Evolutionary conservation across 176 grass and related monocot species (phyloP), one percentile per base, ranked within the genome.

Genomic region (Triticum monococcum): DNA sequence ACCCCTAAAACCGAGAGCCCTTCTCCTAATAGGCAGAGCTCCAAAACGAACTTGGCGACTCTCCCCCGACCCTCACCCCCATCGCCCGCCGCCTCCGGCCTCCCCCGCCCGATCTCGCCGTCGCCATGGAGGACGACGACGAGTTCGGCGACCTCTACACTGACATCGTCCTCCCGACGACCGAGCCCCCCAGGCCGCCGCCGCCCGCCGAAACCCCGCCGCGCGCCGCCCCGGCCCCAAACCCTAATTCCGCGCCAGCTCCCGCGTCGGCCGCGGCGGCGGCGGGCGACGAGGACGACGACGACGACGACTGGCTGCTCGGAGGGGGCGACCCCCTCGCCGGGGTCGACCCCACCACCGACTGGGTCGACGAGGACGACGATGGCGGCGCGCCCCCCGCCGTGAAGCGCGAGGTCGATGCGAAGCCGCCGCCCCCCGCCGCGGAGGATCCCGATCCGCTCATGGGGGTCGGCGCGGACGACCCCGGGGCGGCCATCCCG

Each of bases 121-220:
- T 64, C n/a, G 67, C 72, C 60, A 98, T 98, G 97, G 97, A 99
- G 13, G 90, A 94, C 24, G 97, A 99, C 62, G 97, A 99, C 87
- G 97, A 96, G 68, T 99, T 99, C 87, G 97, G 97, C 54, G 97
- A 96, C 84, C 97, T 99, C 75, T 99, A 99, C 85, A 92, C 97
- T 20, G 94, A 99, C 43, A 90, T 96, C 63, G 67, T 89, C 66
- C 25, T 83, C 25, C 80, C 90, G 7, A 18, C 73, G 26, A 26
- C 81, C 46, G 36, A 84, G 57, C 32, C 50, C 78, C 80, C 76
- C 35, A 35, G 80, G 30, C 35, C 87, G 35, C 35, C 87, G 35
- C 35, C 80, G 37, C 12, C 71, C 5, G 69, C 73, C 17, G 63
- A 43, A 59, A 72, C 50, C 67, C 59, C 82, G 36, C 26, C 63